Evolutionary conservation across 441 rosid genomes (phyloP).

Genomic region (Gossypium trilobum): DNA sequence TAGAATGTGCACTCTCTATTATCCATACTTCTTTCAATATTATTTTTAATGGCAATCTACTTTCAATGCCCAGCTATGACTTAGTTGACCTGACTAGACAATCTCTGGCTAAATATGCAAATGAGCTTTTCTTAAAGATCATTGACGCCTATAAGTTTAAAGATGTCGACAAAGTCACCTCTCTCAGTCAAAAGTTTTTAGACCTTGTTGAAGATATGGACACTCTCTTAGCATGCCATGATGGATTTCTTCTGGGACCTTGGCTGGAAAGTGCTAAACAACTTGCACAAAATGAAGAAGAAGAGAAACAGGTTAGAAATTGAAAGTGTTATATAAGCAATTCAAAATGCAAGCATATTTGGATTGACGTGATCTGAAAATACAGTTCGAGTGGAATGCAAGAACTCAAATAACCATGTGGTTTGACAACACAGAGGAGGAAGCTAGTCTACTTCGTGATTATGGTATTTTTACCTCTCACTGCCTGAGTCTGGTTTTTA

Average conservation of each 20-base stretch:
- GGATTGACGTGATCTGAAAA: background rate
- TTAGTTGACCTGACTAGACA: conserved; percentile 60
- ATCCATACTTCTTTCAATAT: background rate
- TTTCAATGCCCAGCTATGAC: conserved; percentile 39
- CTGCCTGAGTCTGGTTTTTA: background rate
- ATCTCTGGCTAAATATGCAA: conserved; percentile 58
- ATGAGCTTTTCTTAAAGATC: conserved; percentile 42
- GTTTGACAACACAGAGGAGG: conserved; percentile 54
- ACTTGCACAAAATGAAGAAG: conserved; percentile 38
- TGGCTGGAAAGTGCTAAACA: conserved; percentile 65
- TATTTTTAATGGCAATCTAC: background rate
- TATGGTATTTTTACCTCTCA: conserved; percentile 32
- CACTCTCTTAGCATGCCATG: conserved; percentile 41
- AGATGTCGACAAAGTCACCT: conserved; percentile 26
- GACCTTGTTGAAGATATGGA: conserved; percentile 55
- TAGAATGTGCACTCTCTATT: background rate
- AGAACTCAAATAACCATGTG: conserved; percentile 77
- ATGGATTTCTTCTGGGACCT: conserved; percentile 59
- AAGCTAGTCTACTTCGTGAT: conserved; percentile 64
- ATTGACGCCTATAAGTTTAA: conserved; percentile 35
- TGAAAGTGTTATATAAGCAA: background rate
- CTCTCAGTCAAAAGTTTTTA: conserved; percentile 28
- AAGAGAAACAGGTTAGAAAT: conserved; percentile 38
- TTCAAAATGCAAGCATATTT: background rate
- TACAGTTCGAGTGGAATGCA: conserved; percentile 71